Evolutionary conservation across 306 rosid genomes (phyloP).

Genomic region (Lathyrus aphaca): DNA sequence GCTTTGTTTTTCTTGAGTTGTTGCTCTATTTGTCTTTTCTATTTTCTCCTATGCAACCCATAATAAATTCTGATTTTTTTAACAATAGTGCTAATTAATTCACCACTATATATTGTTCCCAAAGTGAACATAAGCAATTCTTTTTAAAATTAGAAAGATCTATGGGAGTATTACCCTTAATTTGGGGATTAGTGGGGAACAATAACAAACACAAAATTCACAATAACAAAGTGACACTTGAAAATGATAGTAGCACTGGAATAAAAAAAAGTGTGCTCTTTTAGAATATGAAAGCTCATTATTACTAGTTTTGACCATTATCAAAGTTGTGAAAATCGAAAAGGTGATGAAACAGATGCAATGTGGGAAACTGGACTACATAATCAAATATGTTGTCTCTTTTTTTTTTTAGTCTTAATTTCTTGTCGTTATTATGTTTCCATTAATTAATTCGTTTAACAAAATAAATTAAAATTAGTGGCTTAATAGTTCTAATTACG

Average conservation of each 20-base stretch:
- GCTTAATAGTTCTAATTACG: conserved; percentile 7
- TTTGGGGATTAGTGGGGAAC: conserved; percentile 40
- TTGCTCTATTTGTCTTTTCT: background rate
- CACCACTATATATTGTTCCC: too few relatives aligned
- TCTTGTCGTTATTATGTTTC: conserved; percentile 39
- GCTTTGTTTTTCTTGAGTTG: too few relatives aligned
- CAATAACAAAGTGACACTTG: conserved; percentile 10
- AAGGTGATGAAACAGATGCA: conserved; percentile 33
- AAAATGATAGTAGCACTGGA: conserved; percentile 6
- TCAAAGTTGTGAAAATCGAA: conserved; percentile 25
- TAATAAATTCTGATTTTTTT: background rate
- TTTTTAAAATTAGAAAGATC: background rate
- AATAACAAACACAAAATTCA: conserved; percentile 38
- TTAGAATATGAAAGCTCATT: conserved; percentile 33
- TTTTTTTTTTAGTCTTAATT: background rate
- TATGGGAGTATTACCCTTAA: conserved; percentile 17
- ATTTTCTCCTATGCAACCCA: background rate
- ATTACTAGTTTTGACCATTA: conserved; percentile 37
- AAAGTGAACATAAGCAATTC: too few relatives aligned
- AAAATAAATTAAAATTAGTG: background rate
- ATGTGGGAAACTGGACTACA: background rate
- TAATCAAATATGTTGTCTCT: conserved; percentile 12
- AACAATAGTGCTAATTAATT: too few relatives aligned
- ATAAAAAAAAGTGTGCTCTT: background rate
- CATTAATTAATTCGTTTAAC: background rate